These are phyloP conservation scores for Prillingera fragicola DNA, from an alignment of 1,284 basidiomycete species.

Conservation along the genomic window DNA sequence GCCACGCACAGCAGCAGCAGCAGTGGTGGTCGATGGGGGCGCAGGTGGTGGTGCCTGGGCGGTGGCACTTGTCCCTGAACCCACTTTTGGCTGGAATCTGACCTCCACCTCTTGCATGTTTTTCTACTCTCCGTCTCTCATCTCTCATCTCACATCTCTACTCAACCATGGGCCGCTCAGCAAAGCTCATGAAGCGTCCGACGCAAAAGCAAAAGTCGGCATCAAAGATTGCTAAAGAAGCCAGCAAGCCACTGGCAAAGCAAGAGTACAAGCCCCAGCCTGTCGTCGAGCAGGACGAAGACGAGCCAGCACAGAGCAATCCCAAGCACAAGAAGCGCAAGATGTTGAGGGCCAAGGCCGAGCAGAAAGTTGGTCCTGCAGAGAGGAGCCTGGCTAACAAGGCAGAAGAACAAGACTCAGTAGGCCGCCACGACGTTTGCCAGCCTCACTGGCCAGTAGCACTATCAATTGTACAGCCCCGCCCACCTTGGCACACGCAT, in stretches of 20 bases:
- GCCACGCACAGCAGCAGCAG: no score
- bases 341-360: constrained; percentile 17
- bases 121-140: no score
- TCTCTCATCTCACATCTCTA: not conserved
- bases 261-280: not conserved
- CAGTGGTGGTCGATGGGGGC: no score
- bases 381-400: not conserved
- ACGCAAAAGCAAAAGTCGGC: constrained; percentile 33
- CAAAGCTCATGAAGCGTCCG: constrained; percentile 37
- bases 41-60: no score
- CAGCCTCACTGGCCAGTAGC: no score
- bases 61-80: no score
- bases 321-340: constrained; percentile 17
- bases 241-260: constrained; percentile 22
- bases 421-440: not conserved
- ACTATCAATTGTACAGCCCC: not conserved
- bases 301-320: constrained; percentile 2
- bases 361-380: constrained; percentile 11
- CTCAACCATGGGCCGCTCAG: constrained; percentile 33
- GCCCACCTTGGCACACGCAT: not conserved
- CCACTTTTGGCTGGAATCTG: no score
- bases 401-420: not conserved
- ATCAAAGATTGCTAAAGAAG: constrained; percentile 30
- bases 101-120: no score
- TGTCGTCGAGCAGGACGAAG: constrained; percentile 3